Conservation (phyloP, 768 basidiomycete species). For the Rhodotorula taiwanensis region DNA sequence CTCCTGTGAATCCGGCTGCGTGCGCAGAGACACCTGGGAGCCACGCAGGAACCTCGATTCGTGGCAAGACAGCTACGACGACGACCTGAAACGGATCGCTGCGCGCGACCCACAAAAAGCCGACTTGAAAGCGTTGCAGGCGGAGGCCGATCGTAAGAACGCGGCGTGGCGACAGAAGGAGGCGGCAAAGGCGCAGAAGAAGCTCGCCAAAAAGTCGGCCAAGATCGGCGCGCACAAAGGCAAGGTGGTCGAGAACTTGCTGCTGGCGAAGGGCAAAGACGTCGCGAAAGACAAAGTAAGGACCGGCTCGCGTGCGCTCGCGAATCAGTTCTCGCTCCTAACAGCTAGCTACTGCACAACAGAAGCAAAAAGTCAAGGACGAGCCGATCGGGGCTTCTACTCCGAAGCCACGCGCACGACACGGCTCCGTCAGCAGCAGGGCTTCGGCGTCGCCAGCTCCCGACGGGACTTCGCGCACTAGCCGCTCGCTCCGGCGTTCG, state of each 20-base stretch:
- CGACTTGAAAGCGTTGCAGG: not conserved
- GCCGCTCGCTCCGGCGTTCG: not conserved
- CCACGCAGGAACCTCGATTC: not conserved
- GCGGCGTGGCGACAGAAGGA: not conserved
- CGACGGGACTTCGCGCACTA: not conserved
- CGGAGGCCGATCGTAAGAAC: not conserved
- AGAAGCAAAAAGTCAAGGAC: not conserved
- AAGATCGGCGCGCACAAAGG: not conserved
- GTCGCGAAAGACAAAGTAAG: not conserved
- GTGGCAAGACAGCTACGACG: not conserved
- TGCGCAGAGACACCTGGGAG: conserved; percentile 12
- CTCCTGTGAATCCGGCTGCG: not conserved
- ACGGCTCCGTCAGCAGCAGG: too few relatives aligned
- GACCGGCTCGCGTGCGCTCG: too few relatives aligned
- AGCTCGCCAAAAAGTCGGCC: not conserved
- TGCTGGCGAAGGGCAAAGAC: not conserved
- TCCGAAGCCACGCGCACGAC: too few relatives aligned
- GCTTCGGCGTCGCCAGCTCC: too few relatives aligned
- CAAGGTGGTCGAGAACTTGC: not conserved
- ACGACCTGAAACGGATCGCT: too few relatives aligned
- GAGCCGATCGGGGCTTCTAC: not conserved
- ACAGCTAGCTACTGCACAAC: too few relatives aligned
- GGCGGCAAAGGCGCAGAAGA: not conserved
- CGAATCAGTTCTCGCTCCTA: too few relatives aligned
- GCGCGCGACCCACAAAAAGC: not conserved